Conservation (phyloP, 2,329 filamentous ascomycete species). For the Fusarium decemcellulare region DNA sequence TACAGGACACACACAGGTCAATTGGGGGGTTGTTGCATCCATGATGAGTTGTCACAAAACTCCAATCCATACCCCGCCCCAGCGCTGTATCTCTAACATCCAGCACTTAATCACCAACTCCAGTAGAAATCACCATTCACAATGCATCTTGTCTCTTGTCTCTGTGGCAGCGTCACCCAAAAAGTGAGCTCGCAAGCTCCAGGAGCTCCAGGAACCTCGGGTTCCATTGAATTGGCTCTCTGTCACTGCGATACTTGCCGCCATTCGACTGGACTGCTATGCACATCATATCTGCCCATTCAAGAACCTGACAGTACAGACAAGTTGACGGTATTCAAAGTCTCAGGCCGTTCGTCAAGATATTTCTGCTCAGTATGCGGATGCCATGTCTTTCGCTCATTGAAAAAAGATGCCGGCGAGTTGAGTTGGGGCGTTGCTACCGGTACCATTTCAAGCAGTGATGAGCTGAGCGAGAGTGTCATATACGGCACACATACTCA, state of each 20-base stretch:
- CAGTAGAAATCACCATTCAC: background rate
- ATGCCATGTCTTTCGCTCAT: slow-evolving; percentile 56
- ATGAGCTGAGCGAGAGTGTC: background rate
- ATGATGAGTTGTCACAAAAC: no score
- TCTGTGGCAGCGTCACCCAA: slow-evolving; percentile 22
- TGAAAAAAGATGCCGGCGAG: background rate
- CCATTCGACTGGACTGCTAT: slow-evolving; percentile 54
- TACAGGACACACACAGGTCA: no score
- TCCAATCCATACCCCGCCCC: no score
- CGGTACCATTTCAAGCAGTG: slow-evolving; percentile 47
- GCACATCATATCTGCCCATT: slow-evolving; percentile 55
- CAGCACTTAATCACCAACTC: no score
- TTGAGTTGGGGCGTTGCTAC: slow-evolving; percentile 55
- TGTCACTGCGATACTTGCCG: slow-evolving; percentile 53
- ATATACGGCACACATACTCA: slow-evolving; percentile 37
- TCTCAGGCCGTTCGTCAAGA: slow-evolving; percentile 31
- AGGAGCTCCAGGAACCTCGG: background rate
- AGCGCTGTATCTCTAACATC: no score
- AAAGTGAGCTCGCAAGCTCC: slow-evolving; percentile 3
- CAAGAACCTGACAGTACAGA: slow-evolving; percentile 11
- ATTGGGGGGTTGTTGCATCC: no score
- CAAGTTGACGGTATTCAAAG: slow-evolving; percentile 26
- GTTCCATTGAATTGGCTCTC: slow-evolving; percentile 35
- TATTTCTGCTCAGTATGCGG: slow-evolving; percentile 60
- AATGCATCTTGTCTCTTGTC: slow-evolving; percentile 22